Conservation (phyloP, 2,329 filamentous ascomycete genomes). For the Colletotrichum musae region DNA sequence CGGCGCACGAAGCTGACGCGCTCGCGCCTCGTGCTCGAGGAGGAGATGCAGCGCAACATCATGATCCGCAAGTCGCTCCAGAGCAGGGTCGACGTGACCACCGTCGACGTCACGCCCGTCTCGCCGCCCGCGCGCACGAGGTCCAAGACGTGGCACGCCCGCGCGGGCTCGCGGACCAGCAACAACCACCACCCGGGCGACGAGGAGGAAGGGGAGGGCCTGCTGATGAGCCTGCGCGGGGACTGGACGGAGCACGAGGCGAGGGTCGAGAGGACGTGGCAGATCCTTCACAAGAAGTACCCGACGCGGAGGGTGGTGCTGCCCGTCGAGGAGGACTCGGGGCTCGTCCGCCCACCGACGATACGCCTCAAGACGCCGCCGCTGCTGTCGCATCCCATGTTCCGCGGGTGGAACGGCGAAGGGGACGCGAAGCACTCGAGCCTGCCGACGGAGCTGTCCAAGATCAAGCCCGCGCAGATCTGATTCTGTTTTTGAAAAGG, state of each 20-base stretch:
- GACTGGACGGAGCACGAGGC: slow-evolving; percentile 37
- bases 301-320: slow-evolving; percentile 31
- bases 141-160: slow-evolving; percentile 27
- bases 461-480: slow-evolving; percentile 32
- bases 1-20: slow-evolving; percentile 29
- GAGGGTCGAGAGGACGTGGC: slow-evolving; percentile 37
- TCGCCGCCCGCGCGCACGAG: slow-evolving; percentile 33
- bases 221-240: slow-evolving; percentile 20
- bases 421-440: slow-evolving; percentile 21
- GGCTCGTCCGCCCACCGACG: slow-evolving; percentile 31
- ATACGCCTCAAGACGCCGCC: slow-evolving; percentile 37
- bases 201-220: slow-evolving; percentile 24
- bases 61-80: slow-evolving; percentile 39
- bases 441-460: slow-evolving; percentile 33
- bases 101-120: slow-evolving; percentile 7
- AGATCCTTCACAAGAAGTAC: slow-evolving; percentile 38
- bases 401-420: slow-evolving; percentile 32
- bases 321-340: slow-evolving; percentile 27
- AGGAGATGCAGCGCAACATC: slow-evolving; percentile 28
- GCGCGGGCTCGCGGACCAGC: slow-evolving; percentile 8
- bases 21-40: slow-evolving; percentile 30
- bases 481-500: neutral
- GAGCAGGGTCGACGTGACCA: slow-evolving; percentile 6
- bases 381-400: slow-evolving; percentile 38
- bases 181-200: neutral